Evolutionary conservation across 2,329 filamentous ascomycete genomes (phyloP).

Genomic region (Fusarium beomiforme): DNA sequence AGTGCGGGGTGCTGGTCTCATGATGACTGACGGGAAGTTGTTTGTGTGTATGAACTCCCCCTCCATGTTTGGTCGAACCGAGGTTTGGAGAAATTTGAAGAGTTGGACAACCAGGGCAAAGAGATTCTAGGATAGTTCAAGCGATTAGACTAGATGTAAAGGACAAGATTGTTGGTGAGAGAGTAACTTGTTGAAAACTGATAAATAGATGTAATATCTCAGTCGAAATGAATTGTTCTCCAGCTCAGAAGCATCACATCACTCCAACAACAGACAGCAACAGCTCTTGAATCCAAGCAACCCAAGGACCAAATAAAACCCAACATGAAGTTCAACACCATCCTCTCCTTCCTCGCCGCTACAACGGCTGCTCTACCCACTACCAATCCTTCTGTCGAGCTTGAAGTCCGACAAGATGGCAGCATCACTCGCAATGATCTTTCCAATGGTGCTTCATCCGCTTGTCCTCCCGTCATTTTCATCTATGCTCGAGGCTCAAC

Average conservation of each 20-base stretch:
- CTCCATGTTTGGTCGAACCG: background rate
- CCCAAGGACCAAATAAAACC: background rate
- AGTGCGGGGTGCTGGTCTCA: conserved; percentile 17
- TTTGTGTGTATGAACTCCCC: conserved; percentile 1
- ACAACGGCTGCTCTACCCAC: conserved; percentile 15
- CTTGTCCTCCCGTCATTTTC: conserved; percentile 50
- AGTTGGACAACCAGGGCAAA: background rate
- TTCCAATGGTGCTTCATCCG: conserved; percentile 38
- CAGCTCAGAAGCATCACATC: background rate
- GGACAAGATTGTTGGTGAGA: background rate
- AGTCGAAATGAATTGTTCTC: background rate
- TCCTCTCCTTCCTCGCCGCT: conserved; percentile 21
- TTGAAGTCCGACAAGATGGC: conserved; percentile 30
- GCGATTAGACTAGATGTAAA: fast-evolving
- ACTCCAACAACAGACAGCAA: background rate
- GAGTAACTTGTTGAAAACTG: background rate
- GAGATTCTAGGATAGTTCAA: fast-evolving
- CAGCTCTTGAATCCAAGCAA: background rate
- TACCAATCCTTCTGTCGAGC: background rate
- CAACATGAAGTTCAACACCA: conserved; percentile 26
- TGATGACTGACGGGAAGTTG: background rate
- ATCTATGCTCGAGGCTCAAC: conserved; percentile 53
- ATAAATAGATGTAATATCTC: background rate
- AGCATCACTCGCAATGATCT: conserved; percentile 42
- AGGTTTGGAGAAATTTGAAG: background rate